Evolutionary conservation across 441 rosid species (phyloP).

Genomic region (Dalechampia spathulata): DNA sequence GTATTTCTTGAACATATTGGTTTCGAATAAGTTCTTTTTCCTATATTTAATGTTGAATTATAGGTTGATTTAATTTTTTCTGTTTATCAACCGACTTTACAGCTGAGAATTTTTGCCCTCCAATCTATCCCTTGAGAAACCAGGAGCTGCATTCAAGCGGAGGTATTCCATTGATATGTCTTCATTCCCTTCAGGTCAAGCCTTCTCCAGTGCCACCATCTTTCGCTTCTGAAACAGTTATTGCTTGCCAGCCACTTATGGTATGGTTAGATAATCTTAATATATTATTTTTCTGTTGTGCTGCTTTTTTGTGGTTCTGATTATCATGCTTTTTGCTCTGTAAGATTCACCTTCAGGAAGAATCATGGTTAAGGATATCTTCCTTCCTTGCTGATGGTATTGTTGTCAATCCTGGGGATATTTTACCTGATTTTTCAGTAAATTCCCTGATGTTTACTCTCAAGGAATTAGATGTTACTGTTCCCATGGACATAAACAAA

Average conservation of each 20-base stretch:
- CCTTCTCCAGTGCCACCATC: slow-evolving; percentile 87
- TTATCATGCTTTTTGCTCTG: slow-evolving; percentile 16
- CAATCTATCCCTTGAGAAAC: slow-evolving; percentile 76
- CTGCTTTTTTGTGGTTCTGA: slow-evolving; percentile 11
- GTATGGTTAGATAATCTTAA: slow-evolving; percentile 34
- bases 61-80: slow-evolving; percentile 15
- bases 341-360: slow-evolving; percentile 96
- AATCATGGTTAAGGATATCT: slow-evolving; percentile 88
- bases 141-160: slow-evolving; percentile 54
- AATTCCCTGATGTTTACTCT: slow-evolving; percentile 57
- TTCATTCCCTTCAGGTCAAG: slow-evolving; percentile 82
- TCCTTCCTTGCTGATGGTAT: slow-evolving; percentile 97
- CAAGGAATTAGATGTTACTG: slow-evolving; percentile 68
- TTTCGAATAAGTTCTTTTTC: not conserved
- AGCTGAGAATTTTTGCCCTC: slow-evolving; percentile 81
- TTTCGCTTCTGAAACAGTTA: slow-evolving; percentile 77
- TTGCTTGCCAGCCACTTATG: slow-evolving; percentile 88
- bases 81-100: slow-evolving; percentile 20
- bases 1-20: slow-evolving; percentile 27
- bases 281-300: not conserved
- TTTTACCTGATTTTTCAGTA: slow-evolving; percentile 72
- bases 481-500: slow-evolving; percentile 61
- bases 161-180: slow-evolving; percentile 69
- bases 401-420: slow-evolving; percentile 70
- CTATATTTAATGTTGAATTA: not conserved